Evolutionary conservation across 1,284 basidiomycete genomes (phyloP).

Genomic region (Rhodotorula glutinis): DNA sequence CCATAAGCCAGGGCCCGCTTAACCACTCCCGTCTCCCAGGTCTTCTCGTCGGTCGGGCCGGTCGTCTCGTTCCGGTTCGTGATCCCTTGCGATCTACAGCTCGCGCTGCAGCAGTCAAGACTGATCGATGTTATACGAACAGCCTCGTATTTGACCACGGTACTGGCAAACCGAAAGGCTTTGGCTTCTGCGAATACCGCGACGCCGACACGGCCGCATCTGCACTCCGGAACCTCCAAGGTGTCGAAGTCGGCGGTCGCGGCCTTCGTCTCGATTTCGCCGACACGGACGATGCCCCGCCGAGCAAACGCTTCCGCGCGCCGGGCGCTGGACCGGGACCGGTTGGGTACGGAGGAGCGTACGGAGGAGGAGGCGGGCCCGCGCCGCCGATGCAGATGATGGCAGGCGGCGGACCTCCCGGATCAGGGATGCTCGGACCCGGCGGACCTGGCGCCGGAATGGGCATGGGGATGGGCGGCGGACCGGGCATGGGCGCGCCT

Average conservation of each 20-base stretch:
- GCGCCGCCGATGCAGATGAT: constrained; percentile 20
- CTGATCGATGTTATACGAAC: constrained; percentile 10
- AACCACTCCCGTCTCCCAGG: constrained; percentile 15
- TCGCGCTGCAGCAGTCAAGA: background rate
- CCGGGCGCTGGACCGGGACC: constrained; percentile 43
- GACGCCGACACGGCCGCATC: constrained; percentile 88
- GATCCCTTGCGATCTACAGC: background rate
- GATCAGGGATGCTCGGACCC: too few species aligned
- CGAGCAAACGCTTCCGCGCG: constrained; percentile 52
- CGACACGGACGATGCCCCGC: constrained; percentile 51
- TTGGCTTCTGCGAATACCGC: constrained; percentile 54
- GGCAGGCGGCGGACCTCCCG: too few species aligned
- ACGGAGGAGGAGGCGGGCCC: constrained; percentile 29
- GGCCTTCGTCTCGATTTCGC: constrained; percentile 74
- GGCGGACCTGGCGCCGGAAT: constrained; percentile 51
- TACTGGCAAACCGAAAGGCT: constrained; percentile 93
- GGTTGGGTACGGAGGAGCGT: constrained; percentile 52
- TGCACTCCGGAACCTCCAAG: constrained; percentile 81
- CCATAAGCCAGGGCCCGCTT: too few species aligned
- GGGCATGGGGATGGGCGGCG: constrained; percentile 46
- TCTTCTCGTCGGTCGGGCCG: constrained; percentile 80
- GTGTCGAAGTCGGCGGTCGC: constrained; percentile 72
- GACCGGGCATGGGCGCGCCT: constrained; percentile 21
- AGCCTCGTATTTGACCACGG: constrained; percentile 94
- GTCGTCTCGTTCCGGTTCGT: constrained; percentile 77